Evolutionary conservation across 768 basidiomycete species (phyloP).

Genomic region (Chiua virens): DNA sequence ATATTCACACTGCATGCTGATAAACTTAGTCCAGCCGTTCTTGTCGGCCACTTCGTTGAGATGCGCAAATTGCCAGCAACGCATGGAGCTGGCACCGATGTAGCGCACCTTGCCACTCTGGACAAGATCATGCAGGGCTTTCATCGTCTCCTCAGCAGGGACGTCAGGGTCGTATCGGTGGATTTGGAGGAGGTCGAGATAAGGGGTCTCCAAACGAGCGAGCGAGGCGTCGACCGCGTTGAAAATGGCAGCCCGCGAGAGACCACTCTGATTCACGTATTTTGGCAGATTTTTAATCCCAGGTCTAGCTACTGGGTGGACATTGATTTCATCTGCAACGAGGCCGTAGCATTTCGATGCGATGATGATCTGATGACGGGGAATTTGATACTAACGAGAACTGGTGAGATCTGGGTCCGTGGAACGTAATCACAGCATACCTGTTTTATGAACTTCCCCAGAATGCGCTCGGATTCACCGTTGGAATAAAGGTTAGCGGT

Average conservation of each 20-base stretch:
- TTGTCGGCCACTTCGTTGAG: conserved; percentile 45
- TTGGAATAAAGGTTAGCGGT: conserved; percentile 40
- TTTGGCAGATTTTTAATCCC: conserved; percentile 2
- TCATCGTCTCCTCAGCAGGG: conserved; percentile 47
- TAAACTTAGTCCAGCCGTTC: conserved; percentile 52
- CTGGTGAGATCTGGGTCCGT: background rate
- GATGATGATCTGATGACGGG: conserved; percentile 33
- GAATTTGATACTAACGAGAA: conserved; percentile 29
- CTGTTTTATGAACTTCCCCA: conserved; percentile 39
- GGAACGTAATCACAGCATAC: background rate
- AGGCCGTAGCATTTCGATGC: conserved; percentile 28
- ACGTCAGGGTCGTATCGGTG: conserved; percentile 41
- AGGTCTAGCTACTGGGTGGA: background rate
- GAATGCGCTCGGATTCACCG: conserved; percentile 37
- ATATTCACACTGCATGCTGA: conserved; percentile 57
- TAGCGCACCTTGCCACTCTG: conserved; percentile 50
- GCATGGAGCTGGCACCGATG: conserved; percentile 49
- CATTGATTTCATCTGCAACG: conserved; percentile 6
- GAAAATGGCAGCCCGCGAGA: conserved; percentile 39
- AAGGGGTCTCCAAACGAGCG: conserved; percentile 35
- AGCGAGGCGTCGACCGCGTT: conserved; percentile 40
- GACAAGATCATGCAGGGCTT: conserved; percentile 50
- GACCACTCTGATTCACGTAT: conserved; percentile 35
- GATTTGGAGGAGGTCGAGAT: conserved; percentile 45
- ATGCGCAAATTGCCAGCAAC: conserved; percentile 44